Evolutionary conservation across 495 filamentous ascomycete species (phyloP), one percentile per base, ranked within the genome.

Genomic region (Bathelium albidoporum): DNA sequence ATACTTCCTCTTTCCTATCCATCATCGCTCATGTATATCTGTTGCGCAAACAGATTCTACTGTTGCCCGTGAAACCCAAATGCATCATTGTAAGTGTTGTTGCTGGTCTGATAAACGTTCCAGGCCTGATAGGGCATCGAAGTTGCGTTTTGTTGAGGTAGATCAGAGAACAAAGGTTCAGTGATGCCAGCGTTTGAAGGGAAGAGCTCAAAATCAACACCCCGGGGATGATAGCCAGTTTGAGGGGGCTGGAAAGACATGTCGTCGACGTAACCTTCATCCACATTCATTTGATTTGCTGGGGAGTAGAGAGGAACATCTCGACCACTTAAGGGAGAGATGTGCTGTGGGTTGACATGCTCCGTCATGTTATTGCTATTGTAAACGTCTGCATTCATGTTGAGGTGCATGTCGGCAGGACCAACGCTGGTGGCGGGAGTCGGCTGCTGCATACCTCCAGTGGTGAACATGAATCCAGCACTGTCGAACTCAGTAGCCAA

Each of bases 201-300:
- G 49, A 63, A 70, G n/a, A 70, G 65, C 22, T 65, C 65, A 49
- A 70, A 70, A 58, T 70, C 68, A 26, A 45, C 68, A 31, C 31
- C 7, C 18, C n/a, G 55, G 18, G 55, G 9, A 14, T 36, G 28
- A 26, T 26, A 59, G 45, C 58, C 45, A 34, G 59, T 28, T 20
- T 16, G 49, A 3, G 20, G 49, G 2, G 49, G 22, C 20, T 26
- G n/a, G 49, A 55, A 55, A 24, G 22, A 7, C 49, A 55, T 26
- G 2, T 55, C 49, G 28, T 62, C 49, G 32, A 41, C 62, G 52
- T 29, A 67, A 26, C 62, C 64, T 29, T 65, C 43, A 61, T 71
- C 69, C 12, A 67, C 18, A 41, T 63, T 59, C 66, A 69, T 67
- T 20, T 58, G 53, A 44, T 67, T 61, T 31, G 31, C 29, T 41